Evolutionary conservation across 2,329 filamentous ascomycete genomes (phyloP), one percentile per base, ranked within the genome.

Genomic region (Lasiodiplodia sp.): DNA sequence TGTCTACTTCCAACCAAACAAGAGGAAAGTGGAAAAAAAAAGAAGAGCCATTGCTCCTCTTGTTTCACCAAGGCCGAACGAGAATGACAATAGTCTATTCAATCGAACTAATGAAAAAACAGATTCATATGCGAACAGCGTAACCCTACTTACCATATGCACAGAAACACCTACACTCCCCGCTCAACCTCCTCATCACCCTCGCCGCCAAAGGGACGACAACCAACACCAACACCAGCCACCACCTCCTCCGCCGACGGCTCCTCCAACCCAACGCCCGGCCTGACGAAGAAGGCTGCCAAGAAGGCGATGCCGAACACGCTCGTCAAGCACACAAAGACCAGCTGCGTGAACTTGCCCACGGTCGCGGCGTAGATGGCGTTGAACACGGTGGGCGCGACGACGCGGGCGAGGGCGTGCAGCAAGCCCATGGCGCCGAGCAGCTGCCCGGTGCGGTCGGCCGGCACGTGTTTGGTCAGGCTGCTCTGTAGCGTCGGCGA

Each of bases 381-480:
- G 75, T 96, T 97, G 80, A 97, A 97, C 1, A 95, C 76, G 0
- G 93, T 86, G 0, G 96, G 96, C 0, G 91, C 90, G 14, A 97
- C 78, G 2, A 98, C 89, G 70, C 94, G 86, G 3, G 92, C 88
- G 44, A 97, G 81, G 0, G 93, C 92, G 79, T 98, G 95, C 69
- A 98, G 81, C 70, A 98, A 83, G 0, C 95, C 96, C 18, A 91
- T 91, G 1, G 94, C 94, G 25, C 96, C 96, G 0, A 99, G 86
- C n/a, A 98, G 83, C 77, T 96, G 90, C 0, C 96, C 96, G 0
- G 96, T 91, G 57, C 88, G 87, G 71, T 96, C 92, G 0, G 89
- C 85, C 0, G 94, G 93, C 0, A 98, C 91, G 78, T 98, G 96
- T 77, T 97, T 98, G 23, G 94, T 97, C 63, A 97, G 83, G 0